Conservation (phyloP, 257 asterid genomes). For the Leonotis leonurus region DNA sequence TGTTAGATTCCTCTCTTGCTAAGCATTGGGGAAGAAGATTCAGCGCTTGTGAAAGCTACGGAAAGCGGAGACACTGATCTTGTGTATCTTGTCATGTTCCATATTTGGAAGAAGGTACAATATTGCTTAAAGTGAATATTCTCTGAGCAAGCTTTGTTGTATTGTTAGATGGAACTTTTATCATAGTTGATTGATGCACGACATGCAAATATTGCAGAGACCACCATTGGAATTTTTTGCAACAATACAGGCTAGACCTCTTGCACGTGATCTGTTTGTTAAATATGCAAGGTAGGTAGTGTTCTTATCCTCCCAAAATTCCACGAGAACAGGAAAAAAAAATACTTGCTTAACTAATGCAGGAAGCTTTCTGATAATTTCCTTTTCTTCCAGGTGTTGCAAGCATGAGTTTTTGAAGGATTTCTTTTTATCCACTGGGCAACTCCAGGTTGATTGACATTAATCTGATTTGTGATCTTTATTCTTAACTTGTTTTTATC, state of each 20-base stretch:
- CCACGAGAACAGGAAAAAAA: not conserved
- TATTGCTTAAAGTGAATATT: constrained; percentile 14
- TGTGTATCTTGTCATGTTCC: constrained; percentile 88
- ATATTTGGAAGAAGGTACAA: constrained; percentile 83
- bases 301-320: constrained; percentile 15
- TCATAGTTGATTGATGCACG: constrained; percentile 11
- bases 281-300: constrained; percentile 68
- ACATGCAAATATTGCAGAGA: constrained; percentile 44
- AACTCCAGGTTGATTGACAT: constrained; percentile 61
- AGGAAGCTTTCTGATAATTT: constrained; percentile 2
- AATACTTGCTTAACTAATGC: constrained; percentile 7
- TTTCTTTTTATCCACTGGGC: constrained; percentile 80
- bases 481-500: not conserved
- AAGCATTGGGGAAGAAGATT: constrained; percentile 95
- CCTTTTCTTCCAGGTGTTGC: constrained; percentile 46
- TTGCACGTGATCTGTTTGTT: constrained; percentile 88
- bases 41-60: constrained; percentile 77
- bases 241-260: constrained; percentile 74
- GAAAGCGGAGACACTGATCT: constrained; percentile 99
- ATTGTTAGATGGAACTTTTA: not conserved
- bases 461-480: constrained; percentile 8
- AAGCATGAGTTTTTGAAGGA: constrained; percentile 87
- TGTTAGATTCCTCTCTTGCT: constrained; percentile 86
- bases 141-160: constrained; percentile 1
- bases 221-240: constrained; percentile 71